phyloP scores from a whole-genome alignment of 768 basidiomycete genomes.

The Psilocybe sp. region DNA sequence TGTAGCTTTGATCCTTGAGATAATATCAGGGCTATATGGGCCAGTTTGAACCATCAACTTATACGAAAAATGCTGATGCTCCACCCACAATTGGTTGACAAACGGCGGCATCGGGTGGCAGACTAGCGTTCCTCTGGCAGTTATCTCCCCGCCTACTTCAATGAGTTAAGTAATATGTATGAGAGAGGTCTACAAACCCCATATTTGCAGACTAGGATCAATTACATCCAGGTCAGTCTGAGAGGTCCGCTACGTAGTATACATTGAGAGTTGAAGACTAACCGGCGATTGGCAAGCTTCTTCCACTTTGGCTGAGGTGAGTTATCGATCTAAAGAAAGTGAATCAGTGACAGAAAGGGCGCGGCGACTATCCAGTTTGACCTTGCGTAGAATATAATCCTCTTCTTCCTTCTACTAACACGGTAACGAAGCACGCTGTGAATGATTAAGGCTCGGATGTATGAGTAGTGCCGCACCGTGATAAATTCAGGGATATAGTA shows the following conservation, averaged over 20 bases:
- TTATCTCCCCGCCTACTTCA: constrained; percentile 68
- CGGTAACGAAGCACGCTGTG: not conserved
- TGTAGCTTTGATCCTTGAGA: constrained; percentile 63
- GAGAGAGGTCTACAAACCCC: constrained; percentile 61
- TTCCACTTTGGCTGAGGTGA: constrained; percentile 85
- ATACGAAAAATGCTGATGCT: not conserved
- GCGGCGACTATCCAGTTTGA: constrained; percentile 23
- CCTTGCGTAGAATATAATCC: constrained; percentile 74
- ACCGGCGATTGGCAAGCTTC: constrained; percentile 68
- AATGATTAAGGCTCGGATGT: not conserved
- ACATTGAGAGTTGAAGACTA: constrained; percentile 19
- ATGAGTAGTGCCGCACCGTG: constrained; percentile 33
- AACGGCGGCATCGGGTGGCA: constrained; percentile 70
- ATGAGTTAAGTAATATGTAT: no score
- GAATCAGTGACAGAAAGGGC: not conserved
- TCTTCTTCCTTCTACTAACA: constrained; percentile 62
- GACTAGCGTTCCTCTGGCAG: constrained; percentile 65
- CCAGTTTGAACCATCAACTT: constrained; percentile 3
- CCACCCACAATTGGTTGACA: constrained; percentile 60
- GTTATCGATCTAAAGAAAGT: constrained; percentile 58
- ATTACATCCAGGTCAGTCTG: not conserved
- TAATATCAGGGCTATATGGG: constrained; percentile 68
- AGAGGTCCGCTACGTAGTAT: not conserved
- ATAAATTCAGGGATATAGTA: constrained; percentile 63
- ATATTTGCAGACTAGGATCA: constrained; percentile 58